Evolutionary conservation across 768 basidiomycete species (phyloP).

Genomic region (Steccherinum ochraceum): DNA sequence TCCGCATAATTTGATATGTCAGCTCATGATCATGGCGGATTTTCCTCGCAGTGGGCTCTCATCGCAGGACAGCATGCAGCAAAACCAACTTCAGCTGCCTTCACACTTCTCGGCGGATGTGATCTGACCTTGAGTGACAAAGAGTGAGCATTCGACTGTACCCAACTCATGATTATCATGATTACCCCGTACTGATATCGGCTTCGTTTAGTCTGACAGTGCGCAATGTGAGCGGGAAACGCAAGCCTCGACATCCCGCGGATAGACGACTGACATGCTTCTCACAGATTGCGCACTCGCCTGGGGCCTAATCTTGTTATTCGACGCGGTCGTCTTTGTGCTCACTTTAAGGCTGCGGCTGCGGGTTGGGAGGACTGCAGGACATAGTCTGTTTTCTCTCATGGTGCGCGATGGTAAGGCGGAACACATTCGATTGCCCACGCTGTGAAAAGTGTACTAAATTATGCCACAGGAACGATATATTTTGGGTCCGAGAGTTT

Average conservation of each 20-base stretch:
- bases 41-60: not conserved
- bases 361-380: conserved; percentile 2
- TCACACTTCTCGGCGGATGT: not conserved
- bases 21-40: no score
- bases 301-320: conserved; percentile 11
- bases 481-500: no score
- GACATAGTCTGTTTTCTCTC: conserved; percentile 1
- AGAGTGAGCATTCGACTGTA: not conserved
- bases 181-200: not conserved
- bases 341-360: conserved; percentile 12
- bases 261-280: not conserved
- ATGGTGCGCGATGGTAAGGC: conserved; percentile 6
- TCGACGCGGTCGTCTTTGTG: conserved; percentile 15
- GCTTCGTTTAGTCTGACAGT: not conserved
- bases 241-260: not conserved
- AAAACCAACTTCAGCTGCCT: not conserved
- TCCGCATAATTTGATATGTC: not conserved
- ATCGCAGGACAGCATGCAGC: not conserved
- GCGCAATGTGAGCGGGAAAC: not conserved
- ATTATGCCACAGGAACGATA: no score
- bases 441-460: no score
- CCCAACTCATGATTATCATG: not conserved
- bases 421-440: no score
- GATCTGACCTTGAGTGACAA: not conserved
- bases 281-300: conserved; percentile 13